Evolutionary conservation across 345 rosid genomes (phyloP).

Genomic region (Brassica carinata): DNA sequence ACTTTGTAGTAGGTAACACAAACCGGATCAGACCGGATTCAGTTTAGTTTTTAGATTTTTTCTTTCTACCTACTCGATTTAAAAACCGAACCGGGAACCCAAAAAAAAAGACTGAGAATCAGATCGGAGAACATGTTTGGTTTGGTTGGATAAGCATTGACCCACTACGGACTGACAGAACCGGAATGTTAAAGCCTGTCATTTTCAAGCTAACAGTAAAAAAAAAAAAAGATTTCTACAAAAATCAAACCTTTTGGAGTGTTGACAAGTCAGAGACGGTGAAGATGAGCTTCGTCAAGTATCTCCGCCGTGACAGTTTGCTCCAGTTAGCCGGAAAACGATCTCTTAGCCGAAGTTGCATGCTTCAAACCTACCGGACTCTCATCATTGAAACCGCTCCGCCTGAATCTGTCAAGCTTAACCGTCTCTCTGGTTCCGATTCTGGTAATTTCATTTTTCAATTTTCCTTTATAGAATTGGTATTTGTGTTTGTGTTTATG

Average conservation of each 20-base stretch:
- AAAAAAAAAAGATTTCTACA: background rate
- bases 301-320: constrained; percentile 33
- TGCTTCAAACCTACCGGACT: constrained; percentile 52
- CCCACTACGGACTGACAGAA: background rate
- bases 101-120: background rate
- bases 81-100: background rate
- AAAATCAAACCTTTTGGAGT: constrained; percentile 15
- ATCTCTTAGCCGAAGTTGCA: constrained; percentile 20
- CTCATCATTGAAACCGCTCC: constrained; percentile 66
- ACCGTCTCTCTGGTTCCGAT: constrained; percentile 59
- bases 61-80: background rate
- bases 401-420: constrained; percentile 67
- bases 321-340: constrained; percentile 21
- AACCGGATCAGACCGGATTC: constrained; percentile 23
- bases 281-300: constrained; percentile 39
- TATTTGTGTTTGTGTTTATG: background rate
- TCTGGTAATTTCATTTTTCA: constrained; percentile 48
- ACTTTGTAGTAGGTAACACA: background rate
- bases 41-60: background rate
- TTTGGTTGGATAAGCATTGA: constrained; percentile 6
- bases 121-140: background rate
- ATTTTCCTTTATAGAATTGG: background rate
- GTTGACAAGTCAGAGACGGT: background rate
- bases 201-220: background rate
- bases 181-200: background rate